Conservation (phyloP, 2,329 filamentous ascomycete species). For the Aphanoascus verrucosus region DNA sequence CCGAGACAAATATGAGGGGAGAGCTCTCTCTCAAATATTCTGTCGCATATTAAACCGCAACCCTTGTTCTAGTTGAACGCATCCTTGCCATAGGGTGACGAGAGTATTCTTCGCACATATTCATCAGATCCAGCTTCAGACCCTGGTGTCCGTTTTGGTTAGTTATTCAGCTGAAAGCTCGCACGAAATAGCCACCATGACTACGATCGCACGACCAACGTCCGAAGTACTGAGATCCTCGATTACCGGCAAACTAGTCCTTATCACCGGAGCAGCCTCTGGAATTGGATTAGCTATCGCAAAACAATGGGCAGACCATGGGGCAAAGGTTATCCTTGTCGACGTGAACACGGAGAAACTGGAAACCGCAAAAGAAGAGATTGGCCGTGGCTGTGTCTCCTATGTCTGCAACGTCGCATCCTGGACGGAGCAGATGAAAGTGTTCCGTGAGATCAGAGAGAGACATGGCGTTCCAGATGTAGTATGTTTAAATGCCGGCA, state of each 20-base stretch:
- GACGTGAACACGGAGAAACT: slow-evolving; percentile 61
- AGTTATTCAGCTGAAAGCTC: not conserved
- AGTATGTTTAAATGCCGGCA: not conserved
- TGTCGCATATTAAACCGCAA: too few relatives aligned
- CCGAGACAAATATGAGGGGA: not conserved
- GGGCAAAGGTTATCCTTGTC: slow-evolving; percentile 60
- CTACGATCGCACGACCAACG: slow-evolving; percentile 2
- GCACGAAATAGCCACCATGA: not conserved
- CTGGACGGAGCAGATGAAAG: slow-evolving; percentile 1
- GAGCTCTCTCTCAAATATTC: not conserved
- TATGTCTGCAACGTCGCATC: slow-evolving; percentile 3
- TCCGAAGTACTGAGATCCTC: slow-evolving; percentile 28
- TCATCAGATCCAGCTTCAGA: not conserved
- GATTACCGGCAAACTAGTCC: slow-evolving; percentile 57
- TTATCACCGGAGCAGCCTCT: slow-evolving; percentile 69
- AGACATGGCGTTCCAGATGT: not conserved
- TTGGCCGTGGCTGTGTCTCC: slow-evolving; percentile 25
- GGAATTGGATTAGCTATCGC: slow-evolving; percentile 70
- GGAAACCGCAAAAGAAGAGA: slow-evolving; percentile 53
- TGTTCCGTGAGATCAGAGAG: not conserved
- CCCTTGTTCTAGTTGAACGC: too few relatives aligned
- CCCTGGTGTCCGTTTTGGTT: not conserved
- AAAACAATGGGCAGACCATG: slow-evolving; percentile 56
- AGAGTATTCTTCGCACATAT: too few relatives aligned
- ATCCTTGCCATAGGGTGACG: too few relatives aligned